Conservation (phyloP, 805 yeast species). For the Wickerhamiella spandovensis region DNA sequence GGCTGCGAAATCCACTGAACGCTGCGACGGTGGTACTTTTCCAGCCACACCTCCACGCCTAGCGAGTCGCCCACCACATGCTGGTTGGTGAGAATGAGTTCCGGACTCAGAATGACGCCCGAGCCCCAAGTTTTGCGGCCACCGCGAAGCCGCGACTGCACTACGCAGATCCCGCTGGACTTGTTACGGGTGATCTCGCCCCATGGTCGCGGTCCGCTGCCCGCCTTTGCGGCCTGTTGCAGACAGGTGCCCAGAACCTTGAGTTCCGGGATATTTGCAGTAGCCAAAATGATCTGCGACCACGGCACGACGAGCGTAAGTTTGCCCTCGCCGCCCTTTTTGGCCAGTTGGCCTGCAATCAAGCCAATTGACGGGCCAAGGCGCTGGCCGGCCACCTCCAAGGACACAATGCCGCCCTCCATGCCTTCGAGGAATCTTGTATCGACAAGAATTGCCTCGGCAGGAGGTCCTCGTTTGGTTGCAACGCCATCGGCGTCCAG, state of each 20-base stretch:
- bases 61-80: conserved; percentile 21
- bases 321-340: conserved; percentile 23
- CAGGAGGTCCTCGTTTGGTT: background rate
- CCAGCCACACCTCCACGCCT: conserved; percentile 8
- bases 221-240: background rate
- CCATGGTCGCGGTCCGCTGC: background rate
- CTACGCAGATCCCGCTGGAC: conserved; percentile 12
- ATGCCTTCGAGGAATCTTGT: conserved; percentile 25
- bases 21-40: conserved; percentile 3
- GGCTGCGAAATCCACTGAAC: conserved; percentile 17
- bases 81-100: conserved; percentile 22
- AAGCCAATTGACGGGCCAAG: conserved; percentile 17
- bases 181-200: conserved; percentile 1
- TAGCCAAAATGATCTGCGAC: conserved; percentile 11
- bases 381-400: background rate
- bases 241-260: background rate
- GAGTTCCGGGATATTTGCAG: background rate
- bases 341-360: conserved; percentile 19
- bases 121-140: conserved; percentile 26
- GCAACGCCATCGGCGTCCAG: background rate
- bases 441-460: conserved; percentile 18
- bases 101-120: conserved; percentile 21
- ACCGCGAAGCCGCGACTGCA: conserved; percentile 12
- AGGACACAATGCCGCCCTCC: conserved; percentile 23
- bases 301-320: conserved; percentile 22